Evolutionary conservation across 805 yeast genomes (phyloP), one percentile per base, ranked within the genome.

Genomic region (Saccharomycodes ludwigii): DNA sequence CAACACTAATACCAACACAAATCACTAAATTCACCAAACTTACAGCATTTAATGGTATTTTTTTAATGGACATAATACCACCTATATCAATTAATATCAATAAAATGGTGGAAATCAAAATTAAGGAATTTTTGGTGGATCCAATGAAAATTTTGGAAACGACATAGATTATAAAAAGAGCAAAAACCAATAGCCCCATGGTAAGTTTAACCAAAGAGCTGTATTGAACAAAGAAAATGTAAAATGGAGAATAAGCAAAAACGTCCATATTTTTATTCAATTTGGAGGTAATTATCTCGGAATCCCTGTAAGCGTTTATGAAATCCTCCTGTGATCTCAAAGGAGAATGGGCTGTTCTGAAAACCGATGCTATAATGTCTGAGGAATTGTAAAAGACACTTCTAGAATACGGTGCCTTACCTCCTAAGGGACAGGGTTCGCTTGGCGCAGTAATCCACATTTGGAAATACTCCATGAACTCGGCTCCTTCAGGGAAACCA

Each of bases 351-450:
- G 81, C 67, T 2, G 88, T 72, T 42, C 97, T 62, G 58, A 88
- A 84, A n/a, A 67, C 65, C 1, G 84, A 71, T 2, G 88, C 61
- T 7, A 47, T 40, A 4, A 84, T 65, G 1, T 53, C 42, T 1
- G 58, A 56, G 19, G 56, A 56, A 35, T 63, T 62, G 18, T 64
- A 56, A 2, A 65, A 56, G 8, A 83, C 58, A 1, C 85, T 63
- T 4, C 63, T 55, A 1, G 80, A 65, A 49, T 88, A 88, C 0
- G 96, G 94, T 0, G 96, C 96, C 47, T 81, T 80, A 2, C 98
- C 98, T 3, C 95, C 97, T 18, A 88, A 59, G 1, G 97, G 95
- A 53, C 98, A 88, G 2, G 88, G 83, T 45, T 81, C 91, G 35
- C 94, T 80, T 17, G 83, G 81, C 6, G 28, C 18, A 1, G 83